phyloP scores from a whole-genome alignment of 164 flowering plant genomes.

The Protea cynaroides region DNA sequence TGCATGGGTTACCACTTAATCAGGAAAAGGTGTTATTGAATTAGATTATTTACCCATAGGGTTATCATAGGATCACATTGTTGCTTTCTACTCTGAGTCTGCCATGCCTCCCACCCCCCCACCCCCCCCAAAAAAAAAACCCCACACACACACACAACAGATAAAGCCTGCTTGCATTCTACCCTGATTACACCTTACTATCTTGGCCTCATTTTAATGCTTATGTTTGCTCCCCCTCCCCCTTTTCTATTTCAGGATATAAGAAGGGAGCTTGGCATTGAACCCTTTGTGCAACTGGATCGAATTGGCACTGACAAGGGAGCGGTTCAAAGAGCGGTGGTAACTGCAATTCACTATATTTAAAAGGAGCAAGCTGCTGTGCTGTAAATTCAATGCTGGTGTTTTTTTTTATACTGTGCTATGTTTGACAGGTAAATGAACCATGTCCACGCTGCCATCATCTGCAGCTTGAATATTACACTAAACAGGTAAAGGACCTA shows the following conservation, averaged over 20 bases:
- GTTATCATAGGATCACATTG: too few species aligned
- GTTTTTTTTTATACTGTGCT: too few species aligned
- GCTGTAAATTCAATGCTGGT: not conserved
- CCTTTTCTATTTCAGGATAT: constrained; percentile 34
- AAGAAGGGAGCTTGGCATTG: constrained; percentile 45
- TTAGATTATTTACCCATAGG: too few species aligned
- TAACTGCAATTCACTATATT: constrained; percentile 13
- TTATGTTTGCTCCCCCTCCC: not conserved
- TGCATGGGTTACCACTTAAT: too few species aligned
- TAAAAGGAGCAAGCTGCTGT: not conserved
- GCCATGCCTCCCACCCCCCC: too few species aligned
- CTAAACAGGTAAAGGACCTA: constrained; percentile 27
- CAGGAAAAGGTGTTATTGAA: too few species aligned
- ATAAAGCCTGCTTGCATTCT: too few species aligned
- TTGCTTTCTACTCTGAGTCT: too few species aligned
- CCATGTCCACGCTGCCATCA: constrained; percentile 28
- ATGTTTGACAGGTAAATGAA: constrained; percentile 18
- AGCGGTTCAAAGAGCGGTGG: constrained; percentile 29
- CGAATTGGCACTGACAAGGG: constrained; percentile 18
- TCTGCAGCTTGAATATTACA: constrained; percentile 23
- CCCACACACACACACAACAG: too few species aligned
- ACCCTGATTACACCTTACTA: too few species aligned
- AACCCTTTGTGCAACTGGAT: constrained; percentile 32
- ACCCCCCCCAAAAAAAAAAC: too few species aligned
- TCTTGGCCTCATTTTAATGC: too few species aligned